Conservation (phyloP, 2,329 filamentous ascomycete species). For the Verticillium dahliae region DNA sequence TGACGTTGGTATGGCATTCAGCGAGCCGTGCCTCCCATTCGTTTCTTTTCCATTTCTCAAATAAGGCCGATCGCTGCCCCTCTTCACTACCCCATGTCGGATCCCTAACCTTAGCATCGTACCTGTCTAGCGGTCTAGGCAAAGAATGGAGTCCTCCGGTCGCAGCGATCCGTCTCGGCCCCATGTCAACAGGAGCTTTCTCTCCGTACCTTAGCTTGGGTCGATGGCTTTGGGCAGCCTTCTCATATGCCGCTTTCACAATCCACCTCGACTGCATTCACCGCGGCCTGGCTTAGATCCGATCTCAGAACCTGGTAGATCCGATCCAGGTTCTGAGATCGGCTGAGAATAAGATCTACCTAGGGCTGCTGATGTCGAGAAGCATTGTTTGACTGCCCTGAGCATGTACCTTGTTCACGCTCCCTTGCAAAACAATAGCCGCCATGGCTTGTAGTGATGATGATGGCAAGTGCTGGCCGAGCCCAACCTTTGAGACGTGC, state of each 20-base stretch:
- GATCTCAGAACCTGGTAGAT: not conserved
- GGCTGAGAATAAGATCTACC: not conserved
- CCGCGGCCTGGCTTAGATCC: not conserved
- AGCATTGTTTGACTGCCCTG: not conserved
- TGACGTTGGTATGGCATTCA: not conserved
- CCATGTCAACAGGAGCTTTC: not conserved
- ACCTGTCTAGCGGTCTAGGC: not conserved
- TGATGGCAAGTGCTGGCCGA: not conserved
- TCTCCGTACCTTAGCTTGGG: not conserved
- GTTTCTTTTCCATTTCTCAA: not conserved
- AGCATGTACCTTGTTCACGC: not conserved
- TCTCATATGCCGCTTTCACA: not conserved
- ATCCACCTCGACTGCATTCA: not conserved
- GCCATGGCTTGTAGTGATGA: not conserved
- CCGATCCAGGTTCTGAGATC: not conserved
- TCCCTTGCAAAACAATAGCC: not conserved
- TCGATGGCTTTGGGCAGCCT: not conserved
- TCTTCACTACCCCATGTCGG: not conserved
- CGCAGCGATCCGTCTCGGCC: not conserved
- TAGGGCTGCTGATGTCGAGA: not conserved
- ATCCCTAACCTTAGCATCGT: not conserved
- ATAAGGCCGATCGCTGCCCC: not conserved
- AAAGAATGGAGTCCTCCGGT: not conserved
- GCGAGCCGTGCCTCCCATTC: not conserved
- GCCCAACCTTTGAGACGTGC: not conserved